A percentile compares a stretch with the other conserved stretches of the same genome.
Evolutionary conservation across 1,139 yeast genomes (phyloP).

Genomic region (Candida sp.): DNA sequence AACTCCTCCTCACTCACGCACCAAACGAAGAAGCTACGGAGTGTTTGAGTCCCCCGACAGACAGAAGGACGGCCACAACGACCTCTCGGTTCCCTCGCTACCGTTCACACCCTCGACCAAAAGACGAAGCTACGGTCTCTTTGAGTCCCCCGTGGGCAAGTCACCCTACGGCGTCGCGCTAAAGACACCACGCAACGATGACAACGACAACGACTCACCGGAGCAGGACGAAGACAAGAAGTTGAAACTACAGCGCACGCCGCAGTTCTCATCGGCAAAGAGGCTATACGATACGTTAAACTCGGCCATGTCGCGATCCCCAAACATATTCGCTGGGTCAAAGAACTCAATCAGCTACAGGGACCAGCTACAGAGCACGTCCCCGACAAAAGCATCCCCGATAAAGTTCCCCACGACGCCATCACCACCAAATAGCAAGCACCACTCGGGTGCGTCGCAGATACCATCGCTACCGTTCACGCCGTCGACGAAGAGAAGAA

Average conservation of each 20-base stretch:
- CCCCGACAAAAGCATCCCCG: neutral
- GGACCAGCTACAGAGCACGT: neutral
- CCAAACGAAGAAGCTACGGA: neutral
- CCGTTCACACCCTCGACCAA: constrained; percentile 48
- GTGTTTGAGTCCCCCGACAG: constrained; percentile 43
- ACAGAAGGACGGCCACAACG: constrained; percentile 8
- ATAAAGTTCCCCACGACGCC: neutral
- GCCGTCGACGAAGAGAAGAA: constrained; percentile 43
- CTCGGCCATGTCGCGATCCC: constrained; percentile 19
- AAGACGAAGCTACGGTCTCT: constrained; percentile 33
- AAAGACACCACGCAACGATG: constrained; percentile 43
- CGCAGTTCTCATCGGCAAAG: constrained; percentile 47
- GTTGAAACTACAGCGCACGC: constrained; percentile 40
- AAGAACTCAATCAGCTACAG: neutral
- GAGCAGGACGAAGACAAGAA: constrained; percentile 18
- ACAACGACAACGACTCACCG: constrained; percentile 20
- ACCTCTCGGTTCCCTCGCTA: constrained; percentile 13
- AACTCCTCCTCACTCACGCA: neutral
- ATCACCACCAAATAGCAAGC: constrained; percentile 1
- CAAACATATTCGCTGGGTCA: neutral
- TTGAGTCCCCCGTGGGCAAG: constrained; percentile 38
- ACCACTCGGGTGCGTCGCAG: neutral
- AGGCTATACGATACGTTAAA: constrained; percentile 22
- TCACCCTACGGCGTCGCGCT: constrained; percentile 34
- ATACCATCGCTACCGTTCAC: constrained; percentile 35